phyloP scores from a whole-genome alignment of 768 basidiomycete species.

The Lactifluus echinatus region DNA sequence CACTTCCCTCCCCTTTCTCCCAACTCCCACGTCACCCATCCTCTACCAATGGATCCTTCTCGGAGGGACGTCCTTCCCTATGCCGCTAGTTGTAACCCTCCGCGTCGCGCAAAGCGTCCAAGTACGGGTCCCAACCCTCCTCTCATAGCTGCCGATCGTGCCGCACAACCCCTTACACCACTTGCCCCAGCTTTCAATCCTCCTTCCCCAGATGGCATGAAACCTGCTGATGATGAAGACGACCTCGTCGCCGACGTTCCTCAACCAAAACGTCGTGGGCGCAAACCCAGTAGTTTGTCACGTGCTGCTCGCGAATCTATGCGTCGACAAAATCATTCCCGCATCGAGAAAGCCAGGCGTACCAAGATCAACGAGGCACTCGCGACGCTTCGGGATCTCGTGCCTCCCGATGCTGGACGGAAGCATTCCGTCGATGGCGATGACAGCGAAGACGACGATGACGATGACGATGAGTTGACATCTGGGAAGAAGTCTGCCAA shows the following conservation, averaged over 20 bases:
- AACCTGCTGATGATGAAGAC: constrained; percentile 18
- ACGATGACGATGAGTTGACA: constrained; percentile 19
- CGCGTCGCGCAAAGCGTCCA: constrained; percentile 37
- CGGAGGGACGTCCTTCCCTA: constrained; percentile 25
- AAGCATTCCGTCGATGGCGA: constrained; percentile 28
- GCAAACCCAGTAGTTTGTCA: constrained; percentile 62
- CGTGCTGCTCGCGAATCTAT: constrained; percentile 76
- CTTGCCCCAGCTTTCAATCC: constrained; percentile 16
- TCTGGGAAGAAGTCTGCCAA: constrained; percentile 9
- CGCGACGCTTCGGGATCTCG: constrained; percentile 63
- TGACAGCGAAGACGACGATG: constrained; percentile 32
- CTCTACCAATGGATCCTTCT: constrained; percentile 9
- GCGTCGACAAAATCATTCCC: constrained; percentile 87
- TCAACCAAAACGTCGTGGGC: constrained; percentile 53
- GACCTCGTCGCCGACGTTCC: constrained; percentile 26
- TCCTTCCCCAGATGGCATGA: constrained; percentile 4
- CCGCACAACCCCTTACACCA: constrained; percentile 14
- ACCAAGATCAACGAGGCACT: constrained; percentile 96
- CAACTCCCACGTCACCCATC: not conserved
- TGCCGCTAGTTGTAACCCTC: constrained; percentile 35
- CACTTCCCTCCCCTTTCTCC: not conserved
- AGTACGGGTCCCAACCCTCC: not conserved
- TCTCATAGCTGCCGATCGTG: not conserved
- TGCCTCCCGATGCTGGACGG: constrained; percentile 43
- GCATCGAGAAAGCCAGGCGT: constrained; percentile 88